Base-by-base conservation (phyloP, 139 green algal species). In the Ostreobium quekettii region DNA sequence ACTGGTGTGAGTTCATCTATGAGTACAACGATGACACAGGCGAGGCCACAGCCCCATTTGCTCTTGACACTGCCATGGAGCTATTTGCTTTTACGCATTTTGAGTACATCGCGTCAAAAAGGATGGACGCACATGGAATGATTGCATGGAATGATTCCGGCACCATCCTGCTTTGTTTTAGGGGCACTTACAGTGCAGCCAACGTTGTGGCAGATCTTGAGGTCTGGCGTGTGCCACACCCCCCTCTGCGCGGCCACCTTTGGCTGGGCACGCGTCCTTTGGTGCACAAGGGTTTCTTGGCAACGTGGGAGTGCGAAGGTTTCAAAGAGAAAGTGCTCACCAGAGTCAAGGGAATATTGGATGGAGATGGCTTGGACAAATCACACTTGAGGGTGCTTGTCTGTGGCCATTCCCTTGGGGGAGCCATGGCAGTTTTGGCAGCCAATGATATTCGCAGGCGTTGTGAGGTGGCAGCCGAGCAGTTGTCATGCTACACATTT, bases 401-500 rank as follows among this genome's bases (percentile, higher is more conserved):
- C 19, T 57, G 37, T 8, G 61, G 61, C 11, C 61, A 68, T 56
- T 68, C 61, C 24, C 22, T 68, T 15, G 61, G 61, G 8, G 61
- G 61, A 31, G 61, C 61, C 4, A 6, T 68, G 36, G 61, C 61
- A 6, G 37, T 38, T 47, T 29, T 68, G 36, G 61, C 61, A 57
- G 61, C 61, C 7, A 57, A 56, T 28, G 61, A 68, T 37, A 53
- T 68, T 29, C 11, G 8, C 8, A 6, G 15, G 8, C 5, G 30
- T 15, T 6, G 31, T 3, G 28, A n/a, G 3, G 61, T 68, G 8
- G 11, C 61, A 28, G 7, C 8, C 35, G 31, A 26, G 37, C 11
- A 26, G 3, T 57, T 68, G 8, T n/a, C 22, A 28, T 68, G 61
- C 26, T 85, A 86, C 71, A 87, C 81, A 28, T 86, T 78, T 71